Evolutionary conservation across 1,284 basidiomycete genomes (phyloP).

Genomic region (Sphaerobolus stellatus): DNA sequence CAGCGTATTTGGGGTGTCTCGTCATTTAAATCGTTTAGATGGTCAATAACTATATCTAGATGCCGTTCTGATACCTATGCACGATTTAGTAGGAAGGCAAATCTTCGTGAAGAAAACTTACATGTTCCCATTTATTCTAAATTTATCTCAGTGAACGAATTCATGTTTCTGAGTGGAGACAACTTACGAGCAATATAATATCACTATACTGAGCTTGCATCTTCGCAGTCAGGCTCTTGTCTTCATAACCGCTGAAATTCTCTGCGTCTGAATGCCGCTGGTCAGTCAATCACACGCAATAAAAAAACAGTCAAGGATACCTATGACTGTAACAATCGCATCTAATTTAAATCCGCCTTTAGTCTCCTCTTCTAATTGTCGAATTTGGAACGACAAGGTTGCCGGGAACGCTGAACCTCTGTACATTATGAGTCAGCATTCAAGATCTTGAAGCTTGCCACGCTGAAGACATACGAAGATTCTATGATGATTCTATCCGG

Average conservation of each 20-base stretch:
- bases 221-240: conserved; percentile 82
- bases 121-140: conserved; percentile 86
- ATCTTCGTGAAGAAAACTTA: conserved; percentile 10
- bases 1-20: conserved; percentile 80
- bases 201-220: conserved; percentile 95
- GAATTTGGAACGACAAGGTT: conserved; percentile 88
- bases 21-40: conserved; percentile 87
- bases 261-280: conserved; percentile 63
- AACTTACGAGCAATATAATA: conserved; percentile 74
- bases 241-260: conserved; percentile 88
- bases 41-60: conserved; percentile 80
- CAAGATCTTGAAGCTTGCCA: background rate
- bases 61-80: conserved; percentile 61
- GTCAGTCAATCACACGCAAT: background rate
- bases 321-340: conserved; percentile 82
- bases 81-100: background rate
- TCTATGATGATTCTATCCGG: conserved; percentile 92
- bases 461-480: conserved; percentile 66
- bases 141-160: background rate
- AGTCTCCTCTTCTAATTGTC: conserved; percentile 79
- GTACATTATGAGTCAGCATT: conserved; percentile 16
- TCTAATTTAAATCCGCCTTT: conserved; percentile 77
- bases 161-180: conserved; percentile 6
- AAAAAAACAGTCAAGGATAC: background rate
- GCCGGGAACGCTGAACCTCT: conserved; percentile 89